These are phyloP conservation scores for Umbelopsis sp. DNA, from an alignment of 192 early-diverging fungal species.

Conservation along the genomic window DNA sequence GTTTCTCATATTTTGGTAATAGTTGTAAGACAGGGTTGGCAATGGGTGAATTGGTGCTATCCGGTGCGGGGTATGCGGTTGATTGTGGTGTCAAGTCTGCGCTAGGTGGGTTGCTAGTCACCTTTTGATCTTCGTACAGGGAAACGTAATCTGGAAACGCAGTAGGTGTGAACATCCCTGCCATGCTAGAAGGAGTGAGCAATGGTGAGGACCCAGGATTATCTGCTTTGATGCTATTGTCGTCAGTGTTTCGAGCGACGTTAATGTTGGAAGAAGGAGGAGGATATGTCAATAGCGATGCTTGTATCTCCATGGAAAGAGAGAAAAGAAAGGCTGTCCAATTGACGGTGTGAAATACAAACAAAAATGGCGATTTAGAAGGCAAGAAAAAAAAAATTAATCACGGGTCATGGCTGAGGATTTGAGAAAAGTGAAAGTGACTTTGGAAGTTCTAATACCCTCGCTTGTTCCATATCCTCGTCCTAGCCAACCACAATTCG, in stretches of 20 bases:
- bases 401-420: slow-evolving; percentile 1
- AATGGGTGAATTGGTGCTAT: background rate
- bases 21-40: slow-evolving; percentile 23
- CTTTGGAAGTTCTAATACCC: slow-evolving; percentile 1
- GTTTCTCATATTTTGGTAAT: slow-evolving; percentile 30
- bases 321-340: background rate
- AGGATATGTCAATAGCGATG: background rate
- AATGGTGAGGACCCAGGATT: background rate
- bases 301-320: slow-evolving; percentile 9
- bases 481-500: slow-evolving; percentile 12
- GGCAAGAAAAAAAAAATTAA: background rate
- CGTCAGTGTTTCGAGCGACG: background rate
- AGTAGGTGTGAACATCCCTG: slow-evolving; percentile 6
- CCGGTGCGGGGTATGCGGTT: background rate
- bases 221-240: background rate
- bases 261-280: background rate
- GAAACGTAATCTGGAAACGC: slow-evolving; percentile 8
- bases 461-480: slow-evolving; percentile 12
- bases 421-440: background rate
- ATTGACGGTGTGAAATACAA: background rate
- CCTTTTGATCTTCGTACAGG: background rate
- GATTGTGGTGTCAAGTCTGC: slow-evolving; percentile 7
- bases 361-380: background rate
- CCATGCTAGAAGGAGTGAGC: slow-evolving; percentile 11
- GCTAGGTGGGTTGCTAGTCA: background rate